Evolutionary conservation across 1,284 basidiomycete species (phyloP), one percentile per base, ranked within the genome.

Genomic region (Puccinia hordei): DNA sequence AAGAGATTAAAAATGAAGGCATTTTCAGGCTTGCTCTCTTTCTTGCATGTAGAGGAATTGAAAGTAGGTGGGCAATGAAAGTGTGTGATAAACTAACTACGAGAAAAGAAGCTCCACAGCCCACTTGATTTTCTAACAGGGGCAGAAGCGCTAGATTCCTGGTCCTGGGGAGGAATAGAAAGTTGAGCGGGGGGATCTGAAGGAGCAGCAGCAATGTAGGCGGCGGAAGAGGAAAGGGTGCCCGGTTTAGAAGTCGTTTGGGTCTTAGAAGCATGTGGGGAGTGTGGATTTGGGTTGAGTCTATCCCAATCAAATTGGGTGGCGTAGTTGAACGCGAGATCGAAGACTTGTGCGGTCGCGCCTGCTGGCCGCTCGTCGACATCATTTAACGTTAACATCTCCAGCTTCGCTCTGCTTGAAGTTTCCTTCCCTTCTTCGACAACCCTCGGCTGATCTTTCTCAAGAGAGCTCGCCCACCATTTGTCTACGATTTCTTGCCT

Each of bases 291-390:
- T 1, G 63, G 63, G 1, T 66, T n/a, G 41, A 66, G 63, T 5
- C 24, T 22, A 24, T 44, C n/a, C 63, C 63, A 57, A 27, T 57
- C 53, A 24, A 73, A 73, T 24, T 73, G 72, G 30, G 72, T 73
- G 30, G 57, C 49, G 17, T 73, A 73, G 35, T 73, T 73, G 41
- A 73, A 73, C 33, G 72, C 72, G 3, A 73, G 55, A 61, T 73
- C 72, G 24, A 73, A 73, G 13, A 73, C 72, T 33, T 55, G 63
- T 44, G 30, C 49, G 19, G 30, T 22, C 30, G 38, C 17, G 10
- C 6, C 15, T 24, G 46, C 38, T 19, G 27, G 13, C 38, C 65
- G 24, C 33, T 41, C 19, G 24, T 49, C 66, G 6, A 38, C 61
- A n/a, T 66, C 63, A 6, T 9, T 22, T 46, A 66, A 35, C 63